Conservation (phyloP, 2,329 filamentous ascomycete genomes). For the Fusarium caatingaense region DNA sequence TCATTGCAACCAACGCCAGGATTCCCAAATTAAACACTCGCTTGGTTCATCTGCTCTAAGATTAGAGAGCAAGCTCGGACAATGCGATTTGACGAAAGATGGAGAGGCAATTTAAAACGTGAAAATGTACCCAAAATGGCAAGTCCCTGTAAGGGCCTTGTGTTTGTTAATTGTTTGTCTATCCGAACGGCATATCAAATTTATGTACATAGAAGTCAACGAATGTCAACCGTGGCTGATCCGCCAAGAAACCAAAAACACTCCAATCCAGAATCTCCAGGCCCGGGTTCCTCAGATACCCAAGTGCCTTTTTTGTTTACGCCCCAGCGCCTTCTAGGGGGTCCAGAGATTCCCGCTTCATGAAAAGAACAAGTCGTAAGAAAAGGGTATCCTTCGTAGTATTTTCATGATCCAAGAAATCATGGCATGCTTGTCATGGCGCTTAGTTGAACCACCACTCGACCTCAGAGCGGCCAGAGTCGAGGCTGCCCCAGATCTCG, state of each 20-base stretch:
- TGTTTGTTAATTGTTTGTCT: slow-evolving; percentile 37
- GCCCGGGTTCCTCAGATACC: background rate
- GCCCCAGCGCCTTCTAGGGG: slow-evolving; percentile 35
- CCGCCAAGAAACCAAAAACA: slow-evolving; percentile 42
- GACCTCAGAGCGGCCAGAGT: slow-evolving; percentile 55
- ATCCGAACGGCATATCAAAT: slow-evolving; percentile 28
- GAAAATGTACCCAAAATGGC: slow-evolving; percentile 2
- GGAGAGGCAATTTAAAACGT: background rate
- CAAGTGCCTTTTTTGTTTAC: slow-evolving; percentile 20
- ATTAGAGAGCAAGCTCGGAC: slow-evolving; percentile 13
- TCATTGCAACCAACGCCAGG: slow-evolving; percentile 8
- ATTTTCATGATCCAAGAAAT: slow-evolving; percentile 24
- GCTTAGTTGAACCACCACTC: slow-evolving; percentile 61
- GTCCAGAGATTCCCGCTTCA: slow-evolving; percentile 41
- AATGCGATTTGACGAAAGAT: slow-evolving; percentile 21
- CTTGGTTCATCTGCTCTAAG: slow-evolving; percentile 21
- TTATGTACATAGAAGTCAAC: slow-evolving; percentile 42
- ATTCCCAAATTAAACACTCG: slow-evolving; percentile 7
- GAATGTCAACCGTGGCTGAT: slow-evolving; percentile 37
- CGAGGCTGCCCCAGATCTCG: slow-evolving; percentile 62
- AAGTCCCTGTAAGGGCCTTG: slow-evolving; percentile 16
- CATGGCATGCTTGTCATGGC: slow-evolving; percentile 6
- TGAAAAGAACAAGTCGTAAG: slow-evolving; percentile 42
- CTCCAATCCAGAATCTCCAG: slow-evolving; percentile 42
- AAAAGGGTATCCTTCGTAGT: slow-evolving; percentile 27